Percentiles rank a stretch among this genome's conserved stretches.
Evolutionary conservation across 768 basidiomycete species (phyloP).

Genomic region (Suillus fuscotomentosus): DNA sequence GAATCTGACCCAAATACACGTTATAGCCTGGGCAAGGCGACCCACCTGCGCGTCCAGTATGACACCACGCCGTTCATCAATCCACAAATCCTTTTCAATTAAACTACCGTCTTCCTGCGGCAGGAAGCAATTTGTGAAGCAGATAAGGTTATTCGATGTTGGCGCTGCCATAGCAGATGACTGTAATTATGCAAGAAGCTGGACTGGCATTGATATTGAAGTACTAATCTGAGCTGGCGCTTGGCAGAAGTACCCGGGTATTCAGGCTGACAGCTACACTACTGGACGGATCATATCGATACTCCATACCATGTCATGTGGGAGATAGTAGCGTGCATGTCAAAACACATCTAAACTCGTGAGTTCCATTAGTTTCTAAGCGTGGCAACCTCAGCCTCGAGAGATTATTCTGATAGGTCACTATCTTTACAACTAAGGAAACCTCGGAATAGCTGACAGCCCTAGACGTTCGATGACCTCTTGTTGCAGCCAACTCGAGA

Average conservation of each 20-base stretch:
- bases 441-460: neutral
- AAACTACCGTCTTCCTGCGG: constrained; percentile 79
- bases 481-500: neutral
- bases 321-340: neutral
- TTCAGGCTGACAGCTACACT: neutral
- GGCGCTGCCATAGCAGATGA: constrained; percentile 21
- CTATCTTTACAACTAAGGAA: constrained; percentile 4
- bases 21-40: neutral
- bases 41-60: constrained; percentile 75
- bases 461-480: neutral
- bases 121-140: constrained; percentile 86
- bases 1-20: constrained; percentile 3
- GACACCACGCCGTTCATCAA: constrained; percentile 70
- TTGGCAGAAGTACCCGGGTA: neutral
- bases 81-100: constrained; percentile 75
- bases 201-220: neutral
- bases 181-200: neutral
- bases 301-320: constrained; percentile 4
- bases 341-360: constrained; percentile 1
- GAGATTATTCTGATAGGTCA: constrained; percentile 1
- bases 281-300: neutral
- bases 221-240: neutral
- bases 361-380: neutral
- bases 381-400: neutral
- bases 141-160: constrained; percentile 61